Evolutionary conservation across 306 rosid species (phyloP), one percentile per base, ranked within the genome.

Genomic region (Prinsepia uniflora): DNA sequence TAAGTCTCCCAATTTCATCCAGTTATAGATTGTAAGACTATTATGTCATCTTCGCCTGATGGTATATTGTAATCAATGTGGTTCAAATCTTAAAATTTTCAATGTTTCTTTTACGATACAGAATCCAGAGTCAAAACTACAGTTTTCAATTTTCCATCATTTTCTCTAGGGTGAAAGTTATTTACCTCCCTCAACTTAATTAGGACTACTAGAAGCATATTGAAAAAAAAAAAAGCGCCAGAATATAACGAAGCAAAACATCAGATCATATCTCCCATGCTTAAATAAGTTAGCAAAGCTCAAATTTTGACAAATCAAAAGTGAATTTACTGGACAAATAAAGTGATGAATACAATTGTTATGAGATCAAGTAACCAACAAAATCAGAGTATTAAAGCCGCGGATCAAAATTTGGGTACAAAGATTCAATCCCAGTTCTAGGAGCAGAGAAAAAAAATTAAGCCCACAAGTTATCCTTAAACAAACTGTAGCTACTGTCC

Each of bases 1-100:
- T 15, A 75, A 47, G 75, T 89, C 98, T 71, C 98, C 98, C 24
- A 81, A 57, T 67, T 86, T 89, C 77, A 74, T 92, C 64, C 96
- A 81, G 62, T 62, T 92, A 57, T 89, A 83, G 79, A 12, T 52
- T 68, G 7, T n/a, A 62, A 40, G 44, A 44, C 39, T 40, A 13
- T 54, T 40, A 30, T 30, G 53, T 69, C 53, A 54, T 69, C 64
- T 54, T 54, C 55, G 17, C 43, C 64, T 55, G 73, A 57, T 70
- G 74, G 12, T 54, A 43, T 57, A 61, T 70, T 56, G 55, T 43
- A 54, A 45, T 18, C 47, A 70, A 4, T 65, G 12, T 19, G 18
- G 62, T 68, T 39, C 10, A 10, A 13, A 12, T 7, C 17, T 55
- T 39, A 36, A 7, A 1, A 13, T 61, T 55, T 20, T n/a, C 1